Percentiles rank a stretch among this genome's conserved stretches.
Evolutionary conservation across 805 yeast species (phyloP).

Genomic region (Alloascoidea hylecoeti): DNA sequence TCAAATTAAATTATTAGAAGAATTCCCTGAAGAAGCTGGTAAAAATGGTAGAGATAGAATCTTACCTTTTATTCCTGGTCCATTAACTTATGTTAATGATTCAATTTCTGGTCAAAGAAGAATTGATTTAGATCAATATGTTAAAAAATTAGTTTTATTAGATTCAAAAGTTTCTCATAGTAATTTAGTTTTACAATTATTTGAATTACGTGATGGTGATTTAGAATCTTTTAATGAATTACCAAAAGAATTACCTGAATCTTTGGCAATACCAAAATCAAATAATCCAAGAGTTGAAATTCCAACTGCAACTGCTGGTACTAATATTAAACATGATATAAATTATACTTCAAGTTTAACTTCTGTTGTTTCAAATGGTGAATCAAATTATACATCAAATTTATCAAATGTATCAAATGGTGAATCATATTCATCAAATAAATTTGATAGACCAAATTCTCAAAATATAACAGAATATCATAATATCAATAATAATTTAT

Average conservation of each 20-base stretch:
- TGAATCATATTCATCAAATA: not conserved
- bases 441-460: too few relatives aligned
- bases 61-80: constrained; percentile 93
- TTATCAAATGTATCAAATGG: not conserved
- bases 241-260: constrained; percentile 9
- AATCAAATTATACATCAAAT: not conserved
- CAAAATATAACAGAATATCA: not conserved
- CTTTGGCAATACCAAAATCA: not conserved
- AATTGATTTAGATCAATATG: constrained; percentile 40
- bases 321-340: not conserved
- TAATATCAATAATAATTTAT: constrained; percentile 10
- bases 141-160: constrained; percentile 44
- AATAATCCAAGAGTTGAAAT: not conserved
- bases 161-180: constrained; percentile 69
- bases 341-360: not conserved
- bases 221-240: constrained; percentile 22
- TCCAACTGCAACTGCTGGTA: too few relatives aligned
- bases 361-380: constrained; percentile 2
- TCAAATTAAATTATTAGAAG: constrained; percentile 69
- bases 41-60: constrained; percentile 65
- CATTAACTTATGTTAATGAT: constrained; percentile 83
- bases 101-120: constrained; percentile 40
- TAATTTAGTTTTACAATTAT: constrained; percentile 53
- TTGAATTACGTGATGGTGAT: constrained; percentile 55
- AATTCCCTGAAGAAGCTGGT: constrained; percentile 90